Conservation (phyloP, 2,329 filamentous ascomycete species). For the Scopulariopsis brevicaulis region DNA sequence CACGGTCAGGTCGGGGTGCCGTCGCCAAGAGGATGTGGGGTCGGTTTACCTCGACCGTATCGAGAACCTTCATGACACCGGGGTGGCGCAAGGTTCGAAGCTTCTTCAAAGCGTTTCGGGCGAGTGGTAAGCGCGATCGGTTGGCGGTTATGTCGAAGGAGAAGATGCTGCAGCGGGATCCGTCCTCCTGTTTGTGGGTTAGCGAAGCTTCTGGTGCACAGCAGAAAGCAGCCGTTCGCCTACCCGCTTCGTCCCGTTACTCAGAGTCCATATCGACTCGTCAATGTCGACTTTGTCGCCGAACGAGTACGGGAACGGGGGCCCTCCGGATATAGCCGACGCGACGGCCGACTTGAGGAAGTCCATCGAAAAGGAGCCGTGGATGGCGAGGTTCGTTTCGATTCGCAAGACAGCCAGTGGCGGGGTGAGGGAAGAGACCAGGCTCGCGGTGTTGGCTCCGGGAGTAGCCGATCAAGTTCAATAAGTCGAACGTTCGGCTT, state of each 20-base stretch:
- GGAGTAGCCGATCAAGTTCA: background rate
- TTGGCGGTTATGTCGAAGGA: constrained; percentile 83
- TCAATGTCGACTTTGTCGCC: constrained; percentile 88
- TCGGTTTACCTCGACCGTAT: constrained; percentile 69
- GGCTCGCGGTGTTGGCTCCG: background rate
- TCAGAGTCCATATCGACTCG: constrained; percentile 90
- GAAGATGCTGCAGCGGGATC: constrained; percentile 91
- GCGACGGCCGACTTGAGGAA: constrained; percentile 97
- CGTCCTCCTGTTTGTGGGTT: constrained; percentile 60
- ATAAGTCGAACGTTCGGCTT: background rate
- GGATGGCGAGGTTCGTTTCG: background rate
- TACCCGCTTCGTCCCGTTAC: constrained; percentile 89
- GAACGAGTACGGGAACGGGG: constrained; percentile 84
- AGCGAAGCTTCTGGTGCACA: background rate
- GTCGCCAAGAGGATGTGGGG: background rate
- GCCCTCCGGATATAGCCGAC: constrained; percentile 90
- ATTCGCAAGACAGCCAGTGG: background rate
- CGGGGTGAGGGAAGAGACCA: background rate
- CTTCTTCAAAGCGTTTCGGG: constrained; percentile 90
- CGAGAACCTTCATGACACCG: constrained; percentile 85
- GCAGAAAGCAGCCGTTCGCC: background rate
- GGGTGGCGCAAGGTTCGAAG: constrained; percentile 87
- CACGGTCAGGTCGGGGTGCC: background rate
- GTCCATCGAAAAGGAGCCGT: constrained; percentile 59
- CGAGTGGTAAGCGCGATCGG: constrained; percentile 70